Percentiles rank a stretch among this genome's conserved stretches.
Evolutionary conservation across 208 protist species (phyloP).

Genomic region (Trypanosoma cruzi): DNA sequence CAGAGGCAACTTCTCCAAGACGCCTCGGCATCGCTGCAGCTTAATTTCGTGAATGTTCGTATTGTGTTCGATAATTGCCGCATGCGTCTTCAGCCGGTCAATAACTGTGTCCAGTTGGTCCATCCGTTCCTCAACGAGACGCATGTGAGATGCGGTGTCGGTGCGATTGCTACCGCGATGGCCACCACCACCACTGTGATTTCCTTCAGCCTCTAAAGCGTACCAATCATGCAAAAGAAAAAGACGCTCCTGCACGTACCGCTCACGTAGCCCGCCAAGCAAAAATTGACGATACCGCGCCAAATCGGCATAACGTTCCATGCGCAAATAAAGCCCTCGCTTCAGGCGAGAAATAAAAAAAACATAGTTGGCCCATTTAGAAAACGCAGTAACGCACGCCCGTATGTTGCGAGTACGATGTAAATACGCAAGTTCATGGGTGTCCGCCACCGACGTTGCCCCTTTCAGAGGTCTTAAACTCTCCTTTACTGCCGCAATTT

Average conservation of each 20-base stretch:
- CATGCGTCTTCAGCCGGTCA: background rate
- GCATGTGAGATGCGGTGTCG: background rate
- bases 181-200: background rate
- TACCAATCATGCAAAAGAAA: conserved; percentile 16
- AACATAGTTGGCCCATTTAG: background rate
- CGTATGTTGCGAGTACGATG: conserved; percentile 6
- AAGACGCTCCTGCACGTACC: conserved; percentile 13
- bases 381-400: background rate
- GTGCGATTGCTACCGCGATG: too few relatives aligned
- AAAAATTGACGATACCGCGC: background rate
- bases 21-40: background rate
- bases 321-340: background rate
- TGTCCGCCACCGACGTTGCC: background rate
- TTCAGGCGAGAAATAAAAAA: background rate
- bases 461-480: background rate
- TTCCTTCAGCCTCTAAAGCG: background rate
- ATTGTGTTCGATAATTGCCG: background rate
- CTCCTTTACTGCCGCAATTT: background rate
- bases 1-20: background rate
- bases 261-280: background rate
- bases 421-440: background rate
- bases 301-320: background rate
- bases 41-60: background rate
- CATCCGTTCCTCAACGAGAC: conserved; percentile 16
- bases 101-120: conserved; percentile 9